phyloP scores from a whole-genome alignment of 176 grass and related monocot species.

The bread wheat (Triticum aestivum) region IWGSC_CS_RefSeq_v2.1 NC_057799.1:47378288-47378787 shows the following conservation, averaged over 20 bases:
- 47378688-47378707: not conserved
- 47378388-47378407: not conserved
- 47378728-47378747: not conserved
- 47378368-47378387: not conserved
- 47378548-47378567: slow-evolving; percentile 7
- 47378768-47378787: slow-evolving; percentile 10
- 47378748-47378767: not conserved
- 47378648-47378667: too few relatives aligned
- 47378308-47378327: not conserved
- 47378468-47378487: slow-evolving; percentile 72
- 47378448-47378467: not conserved
- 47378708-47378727: not conserved
- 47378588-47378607: not conserved
- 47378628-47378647: not conserved
- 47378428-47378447: not conserved
- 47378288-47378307: not conserved
- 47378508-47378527: slow-evolving; percentile 61
- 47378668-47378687: too few relatives aligned
- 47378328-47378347: slow-evolving; percentile 6
- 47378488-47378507: slow-evolving; percentile 42
- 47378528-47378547: slow-evolving; percentile 47
- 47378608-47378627: not conserved
- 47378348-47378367: not conserved
- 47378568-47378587: not conserved
- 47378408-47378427: not conserved